A percentile compares a stretch with the other conserved stretches of the same genome.
Evolutionary conservation across 106 monocot species (phyloP).

Genomic region (Vanilla planifolia): DNA sequence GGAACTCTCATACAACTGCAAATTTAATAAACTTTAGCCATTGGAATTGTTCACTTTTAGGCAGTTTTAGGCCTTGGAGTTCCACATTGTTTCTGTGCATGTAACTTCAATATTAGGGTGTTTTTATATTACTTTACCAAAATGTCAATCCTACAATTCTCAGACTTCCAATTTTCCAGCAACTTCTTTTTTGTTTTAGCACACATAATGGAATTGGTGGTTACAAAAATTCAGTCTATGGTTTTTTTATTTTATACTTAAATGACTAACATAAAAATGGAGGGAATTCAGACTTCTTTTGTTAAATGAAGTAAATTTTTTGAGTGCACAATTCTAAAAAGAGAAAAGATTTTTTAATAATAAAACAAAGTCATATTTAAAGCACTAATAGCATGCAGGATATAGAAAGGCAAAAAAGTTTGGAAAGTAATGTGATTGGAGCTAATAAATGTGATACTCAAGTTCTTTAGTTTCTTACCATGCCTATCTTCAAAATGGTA

Average conservation of each 20-base stretch:
- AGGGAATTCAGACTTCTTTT: no score
- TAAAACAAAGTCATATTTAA: no score
- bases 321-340: neutral
- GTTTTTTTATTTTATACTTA: neutral
- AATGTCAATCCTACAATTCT: slow-evolving; percentile 3
- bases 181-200: neutral
- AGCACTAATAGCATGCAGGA: no score
- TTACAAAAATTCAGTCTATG: neutral
- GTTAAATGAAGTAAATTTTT: no score
- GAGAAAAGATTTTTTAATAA: neutral
- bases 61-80: no score
- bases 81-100: no score
- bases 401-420: no score
- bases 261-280: no score
- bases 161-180: neutral
- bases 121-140: neutral
- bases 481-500: neutral
- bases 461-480: neutral
- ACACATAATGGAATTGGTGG: neutral
- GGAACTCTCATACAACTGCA: no score
- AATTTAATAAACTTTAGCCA: no score
- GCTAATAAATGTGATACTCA: neutral
- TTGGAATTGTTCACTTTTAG: no score
- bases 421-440: neutral
- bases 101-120: no score